phyloP scores from a whole-genome alignment of 2,329 filamentous ascomycete genomes.

The Aspergillus ochraceus region DNA sequence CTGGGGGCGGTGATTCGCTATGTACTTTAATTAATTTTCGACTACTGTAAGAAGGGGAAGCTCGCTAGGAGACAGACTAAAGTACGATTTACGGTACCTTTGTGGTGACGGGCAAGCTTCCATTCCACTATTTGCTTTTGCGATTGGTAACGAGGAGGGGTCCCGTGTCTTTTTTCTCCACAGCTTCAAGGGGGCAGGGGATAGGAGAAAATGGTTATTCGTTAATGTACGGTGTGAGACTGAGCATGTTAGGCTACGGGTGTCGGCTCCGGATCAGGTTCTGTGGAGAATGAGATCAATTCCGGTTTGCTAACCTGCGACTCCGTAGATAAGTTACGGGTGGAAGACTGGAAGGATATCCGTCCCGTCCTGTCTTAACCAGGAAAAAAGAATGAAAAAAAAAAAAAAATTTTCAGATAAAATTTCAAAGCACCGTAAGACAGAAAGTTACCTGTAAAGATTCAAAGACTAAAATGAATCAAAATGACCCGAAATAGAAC shows the following conservation, averaged over 20 bases:
- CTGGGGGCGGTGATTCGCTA: no score
- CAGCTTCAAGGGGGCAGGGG: not conserved
- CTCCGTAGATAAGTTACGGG: not conserved
- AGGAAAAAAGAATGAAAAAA: no score
- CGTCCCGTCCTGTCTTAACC: no score
- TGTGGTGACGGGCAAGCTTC: not conserved
- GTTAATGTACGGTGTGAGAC: no score
- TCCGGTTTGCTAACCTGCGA: not conserved
- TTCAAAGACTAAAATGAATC: not conserved
- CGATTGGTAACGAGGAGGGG: not conserved
- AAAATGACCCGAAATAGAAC: not conserved
- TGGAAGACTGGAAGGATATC: no score
- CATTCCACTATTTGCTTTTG: no score
- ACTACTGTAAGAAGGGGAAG: no score
- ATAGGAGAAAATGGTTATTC: not conserved
- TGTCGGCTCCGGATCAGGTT: not conserved
- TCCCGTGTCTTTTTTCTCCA: not conserved
- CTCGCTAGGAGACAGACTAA: not conserved
- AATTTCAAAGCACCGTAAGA: no score
- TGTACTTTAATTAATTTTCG: no score
- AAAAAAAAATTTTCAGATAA: no score
- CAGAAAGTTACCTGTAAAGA: no score
- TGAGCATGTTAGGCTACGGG: not conserved
- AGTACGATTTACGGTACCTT: not conserved
- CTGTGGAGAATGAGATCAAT: not conserved